Evolutionary conservation across 1,284 basidiomycete genomes (phyloP), one percentile per base, ranked within the genome.

Genomic region (Kwoniella shivajii): DNA sequence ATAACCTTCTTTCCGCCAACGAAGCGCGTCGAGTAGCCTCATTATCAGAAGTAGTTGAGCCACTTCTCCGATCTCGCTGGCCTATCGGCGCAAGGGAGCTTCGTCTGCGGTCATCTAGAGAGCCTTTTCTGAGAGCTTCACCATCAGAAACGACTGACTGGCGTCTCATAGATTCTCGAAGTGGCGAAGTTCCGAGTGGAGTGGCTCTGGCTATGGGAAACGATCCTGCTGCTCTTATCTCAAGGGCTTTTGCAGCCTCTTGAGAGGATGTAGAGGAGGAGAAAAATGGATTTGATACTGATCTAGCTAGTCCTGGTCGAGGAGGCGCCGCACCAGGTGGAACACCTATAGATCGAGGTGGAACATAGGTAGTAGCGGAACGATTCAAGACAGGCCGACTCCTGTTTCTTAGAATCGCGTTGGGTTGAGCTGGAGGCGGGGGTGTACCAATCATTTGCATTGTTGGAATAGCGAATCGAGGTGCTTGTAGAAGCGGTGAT

Each of bases 121-220:
- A 59, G 11, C 30, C 39, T 39, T 59, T 50, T n/a, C 63, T 47
- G 2, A 61, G 60, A 2, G 38, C 58, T 24, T 53, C 56, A 5
- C 50, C 56, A 18, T 68, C 65, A 7, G 68, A 65, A 9, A 63
- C 43, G 20, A 66, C 59, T 4, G 68, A 71, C 39, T 65, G 58
- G 6, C 68, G 57, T 14, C 65, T 56, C 11, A 63, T 45, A 11
- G 58, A 61, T 31, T 56, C 58, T 20, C 68, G 50, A 20, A 72
- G 38, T 4, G 65, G 64, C 2, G 69, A 68, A 2, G 46, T 36
- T 41, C 69, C 69, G 1, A 71, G 50, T 7, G 70, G 65, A 5
- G 37, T 45, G 1, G 56, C 16, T 33, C 69, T 44, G 1, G 64
- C 65, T 1, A 68, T 7, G 26, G 69, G 67, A 53, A 66, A 69